Percentiles rank a stretch among this genome's conserved stretches.
Evolutionary conservation across 352 stramenopile genomes (phyloP).

Genomic region (Peronosclerospora sorghi): DNA sequence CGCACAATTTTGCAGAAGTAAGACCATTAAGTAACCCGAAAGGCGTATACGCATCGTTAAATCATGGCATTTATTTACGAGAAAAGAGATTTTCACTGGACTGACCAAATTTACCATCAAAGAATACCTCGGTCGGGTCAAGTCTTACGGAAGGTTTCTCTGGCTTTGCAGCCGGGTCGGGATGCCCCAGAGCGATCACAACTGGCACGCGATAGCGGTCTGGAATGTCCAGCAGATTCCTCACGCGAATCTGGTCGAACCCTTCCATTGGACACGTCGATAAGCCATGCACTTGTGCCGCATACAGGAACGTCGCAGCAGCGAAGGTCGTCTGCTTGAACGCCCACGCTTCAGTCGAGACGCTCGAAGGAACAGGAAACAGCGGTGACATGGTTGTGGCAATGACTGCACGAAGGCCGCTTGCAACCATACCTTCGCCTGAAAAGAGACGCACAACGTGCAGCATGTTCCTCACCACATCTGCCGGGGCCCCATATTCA

Average conservation of each 20-base stretch:
- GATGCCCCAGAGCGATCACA: constrained; percentile 58
- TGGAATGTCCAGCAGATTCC: constrained; percentile 57
- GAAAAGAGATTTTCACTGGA: constrained; percentile 51
- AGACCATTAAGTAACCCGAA: not conserved
- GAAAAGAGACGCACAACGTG: constrained; percentile 60
- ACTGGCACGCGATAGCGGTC: constrained; percentile 71
- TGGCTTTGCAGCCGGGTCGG: constrained; percentile 14
- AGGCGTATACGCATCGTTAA: no score
- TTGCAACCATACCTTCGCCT: constrained; percentile 50
- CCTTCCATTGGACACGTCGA: constrained; percentile 74
- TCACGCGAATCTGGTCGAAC: constrained; percentile 56
- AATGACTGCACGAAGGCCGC: constrained; percentile 39
- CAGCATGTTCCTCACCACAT: constrained; percentile 45
- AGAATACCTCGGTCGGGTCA: constrained; percentile 62
- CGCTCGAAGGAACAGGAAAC: constrained; percentile 40
- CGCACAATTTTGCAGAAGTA: constrained; percentile 38
- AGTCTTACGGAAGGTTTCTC: constrained; percentile 34
- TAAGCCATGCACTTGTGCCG: constrained; percentile 53
- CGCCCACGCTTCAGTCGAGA: constrained; percentile 62
- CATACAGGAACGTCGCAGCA: constrained; percentile 57
- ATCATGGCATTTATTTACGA: constrained; percentile 8
- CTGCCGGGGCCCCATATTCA: constrained; percentile 35
- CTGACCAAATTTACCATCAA: constrained; percentile 73
- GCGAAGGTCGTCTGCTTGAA: constrained; percentile 77
- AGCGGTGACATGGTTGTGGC: constrained; percentile 58